Percentiles rank a stretch among this genome's conserved stretches.
These are phyloP conservation scores for Buxus sempervirens DNA, from an alignment of 164 flowering plant species.

Conservation along the genomic window DNA sequence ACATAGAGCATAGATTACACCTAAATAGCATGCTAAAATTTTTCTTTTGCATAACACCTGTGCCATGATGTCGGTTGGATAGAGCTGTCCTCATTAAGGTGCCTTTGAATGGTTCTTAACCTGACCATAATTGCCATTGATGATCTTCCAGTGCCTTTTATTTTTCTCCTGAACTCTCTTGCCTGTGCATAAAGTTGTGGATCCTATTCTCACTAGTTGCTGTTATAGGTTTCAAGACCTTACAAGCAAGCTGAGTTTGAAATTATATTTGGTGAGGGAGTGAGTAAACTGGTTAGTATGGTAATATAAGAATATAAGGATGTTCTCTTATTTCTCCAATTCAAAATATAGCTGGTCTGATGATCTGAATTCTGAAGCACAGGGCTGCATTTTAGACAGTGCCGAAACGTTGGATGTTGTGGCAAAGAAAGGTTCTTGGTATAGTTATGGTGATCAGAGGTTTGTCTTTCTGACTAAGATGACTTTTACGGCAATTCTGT, in stretches of 20 bases:
- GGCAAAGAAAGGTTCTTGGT: conserved; percentile 90
- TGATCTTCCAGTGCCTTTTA: background rate
- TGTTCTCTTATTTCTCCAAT: background rate
- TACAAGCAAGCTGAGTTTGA: conserved; percentile 98
- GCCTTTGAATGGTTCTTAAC: background rate
- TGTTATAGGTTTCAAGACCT: conserved; percentile 86
- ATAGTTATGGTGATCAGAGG: conserved; percentile 97
- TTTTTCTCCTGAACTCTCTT: background rate
- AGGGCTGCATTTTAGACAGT: conserved; percentile 97
- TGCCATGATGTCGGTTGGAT: background rate
- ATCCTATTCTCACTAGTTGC: conserved; percentile 7
- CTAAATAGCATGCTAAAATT: background rate
- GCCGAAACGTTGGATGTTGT: conserved; percentile 85
- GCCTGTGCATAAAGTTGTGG: background rate
- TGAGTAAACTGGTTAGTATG: conserved; percentile 74
- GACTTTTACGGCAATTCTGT: background rate
- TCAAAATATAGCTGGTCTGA: conserved; percentile 1
- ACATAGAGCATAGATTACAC: background rate
- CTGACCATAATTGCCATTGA: background rate
- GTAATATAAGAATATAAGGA: background rate
- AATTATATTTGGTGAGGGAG: conserved; percentile 96
- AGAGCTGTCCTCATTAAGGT: background rate
- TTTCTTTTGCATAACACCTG: background rate
- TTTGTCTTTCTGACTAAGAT: conserved; percentile 16
- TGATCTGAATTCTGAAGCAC: conserved; percentile 20